Conservation (phyloP, 768 basidiomycete species). For the Rossbeevera mucosa region DNA sequence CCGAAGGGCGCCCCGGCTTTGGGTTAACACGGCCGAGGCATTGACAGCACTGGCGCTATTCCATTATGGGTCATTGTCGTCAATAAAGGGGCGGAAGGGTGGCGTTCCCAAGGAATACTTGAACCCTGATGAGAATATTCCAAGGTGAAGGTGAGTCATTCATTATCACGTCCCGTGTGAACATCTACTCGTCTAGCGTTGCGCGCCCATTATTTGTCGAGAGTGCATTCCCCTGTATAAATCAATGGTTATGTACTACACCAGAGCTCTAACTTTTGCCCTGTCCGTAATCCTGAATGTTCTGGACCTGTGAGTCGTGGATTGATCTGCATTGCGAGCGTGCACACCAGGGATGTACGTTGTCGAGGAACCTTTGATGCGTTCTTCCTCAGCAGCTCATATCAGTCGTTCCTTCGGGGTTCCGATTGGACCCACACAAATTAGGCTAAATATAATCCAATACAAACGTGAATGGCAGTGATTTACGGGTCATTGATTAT, state of each 20-base stretch:
- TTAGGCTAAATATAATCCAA: background rate
- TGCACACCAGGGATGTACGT: background rate
- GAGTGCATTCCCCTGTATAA: background rate
- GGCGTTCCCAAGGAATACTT: conserved; percentile 4
- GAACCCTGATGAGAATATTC: background rate
- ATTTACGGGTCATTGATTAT: no score
- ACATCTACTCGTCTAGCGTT: background rate
- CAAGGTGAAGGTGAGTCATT: background rate
- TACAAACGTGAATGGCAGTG: no score
- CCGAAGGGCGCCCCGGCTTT: background rate
- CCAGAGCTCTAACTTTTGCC: background rate
- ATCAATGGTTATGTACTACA: background rate
- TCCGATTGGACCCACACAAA: background rate
- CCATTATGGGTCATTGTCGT: background rate
- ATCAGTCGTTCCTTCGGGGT: background rate
- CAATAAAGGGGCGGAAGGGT: background rate
- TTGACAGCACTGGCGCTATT: background rate
- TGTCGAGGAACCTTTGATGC: background rate
- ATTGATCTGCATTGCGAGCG: background rate
- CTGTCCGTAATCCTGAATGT: background rate
- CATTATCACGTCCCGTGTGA: background rate
- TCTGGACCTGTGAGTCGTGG: background rate
- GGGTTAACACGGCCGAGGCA: background rate
- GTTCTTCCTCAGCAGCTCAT: background rate
- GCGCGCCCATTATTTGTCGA: background rate